These are phyloP conservation scores for Malania oleifera DNA, from an alignment of 164 flowering plant genomes.

Conservation along the genomic window DNA sequence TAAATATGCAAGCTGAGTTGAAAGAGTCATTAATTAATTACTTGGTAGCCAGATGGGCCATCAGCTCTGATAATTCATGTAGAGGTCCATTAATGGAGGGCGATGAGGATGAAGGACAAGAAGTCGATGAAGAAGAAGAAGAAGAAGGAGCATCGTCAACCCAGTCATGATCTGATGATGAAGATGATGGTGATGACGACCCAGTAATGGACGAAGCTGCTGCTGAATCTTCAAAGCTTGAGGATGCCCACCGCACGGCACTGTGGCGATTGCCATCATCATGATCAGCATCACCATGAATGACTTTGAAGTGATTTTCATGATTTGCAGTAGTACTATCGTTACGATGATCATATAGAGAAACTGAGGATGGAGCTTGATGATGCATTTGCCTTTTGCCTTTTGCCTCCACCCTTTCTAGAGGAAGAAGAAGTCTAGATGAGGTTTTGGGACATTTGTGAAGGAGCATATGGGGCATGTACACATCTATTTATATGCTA, in stretches of 20 bases:
- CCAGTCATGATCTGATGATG: slow-evolving; percentile 34
- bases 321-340: slow-evolving; percentile 5
- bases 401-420: slow-evolving; percentile 3
- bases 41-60: slow-evolving; percentile 53
- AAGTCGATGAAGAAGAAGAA: slow-evolving; percentile 28
- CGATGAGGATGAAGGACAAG: slow-evolving; percentile 11
- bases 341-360: neutral
- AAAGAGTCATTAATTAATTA: slow-evolving; percentile 27
- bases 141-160: slow-evolving; percentile 46
- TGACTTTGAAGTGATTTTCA: slow-evolving; percentile 11
- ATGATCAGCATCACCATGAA: slow-evolving; percentile 14
- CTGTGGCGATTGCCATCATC: slow-evolving; percentile 4
- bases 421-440: neutral
- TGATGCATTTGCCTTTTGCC: neutral
- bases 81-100: slow-evolving; percentile 27
- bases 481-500: too few species aligned
- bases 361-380: slow-evolving; percentile 3
- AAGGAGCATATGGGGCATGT: too few species aligned
- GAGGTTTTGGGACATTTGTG: too few species aligned
- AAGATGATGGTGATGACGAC: slow-evolving; percentile 28
- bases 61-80: slow-evolving; percentile 46
- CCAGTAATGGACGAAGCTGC: slow-evolving; percentile 17
- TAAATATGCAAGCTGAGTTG: too few species aligned
- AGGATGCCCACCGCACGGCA: slow-evolving; percentile 9
- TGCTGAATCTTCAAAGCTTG: slow-evolving; percentile 18